A percentile compares a stretch with the other conserved stretches of the same genome.
phyloP scores from a whole-genome alignment of 2,329 filamentous ascomycete genomes.

The Neonectria magnoliae region DNA sequence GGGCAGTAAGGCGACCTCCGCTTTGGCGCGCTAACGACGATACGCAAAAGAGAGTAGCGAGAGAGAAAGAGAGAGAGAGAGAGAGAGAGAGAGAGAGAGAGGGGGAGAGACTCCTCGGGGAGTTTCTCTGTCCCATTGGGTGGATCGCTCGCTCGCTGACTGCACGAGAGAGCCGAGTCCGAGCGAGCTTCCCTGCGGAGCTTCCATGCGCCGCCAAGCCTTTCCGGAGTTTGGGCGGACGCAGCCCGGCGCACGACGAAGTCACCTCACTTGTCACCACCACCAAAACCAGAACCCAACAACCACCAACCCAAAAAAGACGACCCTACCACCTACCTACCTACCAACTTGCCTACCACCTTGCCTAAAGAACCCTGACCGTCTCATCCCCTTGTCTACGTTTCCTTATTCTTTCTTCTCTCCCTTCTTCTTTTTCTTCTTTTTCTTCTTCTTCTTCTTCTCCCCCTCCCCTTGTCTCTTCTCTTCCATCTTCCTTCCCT shows the following conservation, averaged over 20 bases:
- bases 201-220: neutral
- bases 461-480: conserved; percentile 3
- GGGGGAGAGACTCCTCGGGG: neutral
- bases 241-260: neutral
- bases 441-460: conserved; percentile 1
- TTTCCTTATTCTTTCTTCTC: conserved; percentile 3
- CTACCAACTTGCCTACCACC: neutral
- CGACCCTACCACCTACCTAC: neutral
- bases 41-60: neutral
- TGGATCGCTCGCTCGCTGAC: no score
- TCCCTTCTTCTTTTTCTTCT: conserved; percentile 4
- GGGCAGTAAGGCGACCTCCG: conserved; percentile 18
- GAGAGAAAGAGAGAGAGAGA: neutral
- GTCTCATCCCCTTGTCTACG: neutral
- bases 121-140: no score
- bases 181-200: neutral
- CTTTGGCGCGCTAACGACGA: neutral
- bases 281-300: neutral
- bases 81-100: neutral
- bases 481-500: neutral
- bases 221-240: neutral
- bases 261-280: neutral
- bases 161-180: neutral
- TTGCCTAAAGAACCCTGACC: neutral
- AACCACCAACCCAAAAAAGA: no score